Evolutionary conservation across 1,284 basidiomycete species (phyloP).

Genomic region (Austroboletus niveus): DNA sequence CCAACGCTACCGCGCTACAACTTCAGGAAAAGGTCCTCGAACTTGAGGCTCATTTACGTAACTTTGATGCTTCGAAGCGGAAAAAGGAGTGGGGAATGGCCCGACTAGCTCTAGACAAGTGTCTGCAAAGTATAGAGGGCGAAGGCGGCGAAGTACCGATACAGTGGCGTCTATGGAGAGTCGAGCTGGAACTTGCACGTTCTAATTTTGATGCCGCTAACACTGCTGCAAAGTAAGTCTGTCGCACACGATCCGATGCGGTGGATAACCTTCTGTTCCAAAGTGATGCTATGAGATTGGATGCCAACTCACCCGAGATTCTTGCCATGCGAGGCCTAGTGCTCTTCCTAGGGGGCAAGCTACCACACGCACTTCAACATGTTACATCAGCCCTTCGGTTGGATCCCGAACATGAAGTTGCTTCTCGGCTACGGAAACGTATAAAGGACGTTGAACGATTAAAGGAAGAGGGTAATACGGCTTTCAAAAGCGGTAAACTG

Average conservation of each 20-base stretch:
- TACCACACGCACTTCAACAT: conserved; percentile 73
- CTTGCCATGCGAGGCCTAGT: conserved; percentile 80
- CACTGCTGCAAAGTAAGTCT: conserved; percentile 66
- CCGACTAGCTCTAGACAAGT: conserved; percentile 69
- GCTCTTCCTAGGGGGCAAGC: conserved; percentile 72
- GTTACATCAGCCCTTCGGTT: conserved; percentile 70
- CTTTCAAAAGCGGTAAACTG: conserved; percentile 67
- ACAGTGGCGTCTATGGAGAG: conserved; percentile 77
- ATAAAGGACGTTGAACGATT: conserved; percentile 76
- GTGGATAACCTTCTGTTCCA: not conserved
- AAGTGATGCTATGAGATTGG: conserved; percentile 74
- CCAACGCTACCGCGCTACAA: conserved; percentile 54
- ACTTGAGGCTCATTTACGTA: conserved; percentile 63
- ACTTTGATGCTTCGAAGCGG: conserved; percentile 55
- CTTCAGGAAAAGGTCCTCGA: conserved; percentile 60
- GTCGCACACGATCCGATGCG: conserved; percentile 1
- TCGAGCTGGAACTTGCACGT: conserved; percentile 72
- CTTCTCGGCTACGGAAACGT: conserved; percentile 70
- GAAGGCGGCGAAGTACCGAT: conserved; percentile 71
- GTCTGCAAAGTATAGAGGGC: conserved; percentile 65
- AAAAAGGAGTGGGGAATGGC: conserved; percentile 70
- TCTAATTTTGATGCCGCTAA: conserved; percentile 70
- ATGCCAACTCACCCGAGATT: conserved; percentile 75
- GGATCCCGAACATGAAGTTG: conserved; percentile 76
- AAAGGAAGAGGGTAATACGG: conserved; percentile 82